A percentile compares a stretch with the other conserved stretches of the same genome.
Conservation (phyloP, 2,329 filamentous ascomycete species). For the Paraphaeosphaeria minitans region DNA sequence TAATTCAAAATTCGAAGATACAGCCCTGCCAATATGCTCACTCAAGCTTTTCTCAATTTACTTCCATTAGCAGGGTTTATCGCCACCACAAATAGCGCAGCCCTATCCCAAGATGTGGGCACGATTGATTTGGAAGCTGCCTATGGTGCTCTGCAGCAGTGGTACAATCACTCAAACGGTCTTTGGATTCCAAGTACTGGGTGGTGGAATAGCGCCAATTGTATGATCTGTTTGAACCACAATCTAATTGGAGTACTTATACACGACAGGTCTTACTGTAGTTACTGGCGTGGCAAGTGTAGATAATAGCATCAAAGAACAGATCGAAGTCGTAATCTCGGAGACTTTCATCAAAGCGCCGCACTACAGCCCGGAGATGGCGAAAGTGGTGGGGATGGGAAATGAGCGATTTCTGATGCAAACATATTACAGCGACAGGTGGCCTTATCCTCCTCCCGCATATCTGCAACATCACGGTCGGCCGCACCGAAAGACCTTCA, state of each 20-base stretch:
- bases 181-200: constrained; percentile 12
- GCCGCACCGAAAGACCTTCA: not conserved
- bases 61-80: not conserved
- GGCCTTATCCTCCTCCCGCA: constrained; percentile 4
- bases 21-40: not conserved
- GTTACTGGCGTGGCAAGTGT: constrained; percentile 3
- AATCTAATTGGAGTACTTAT: not conserved
- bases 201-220: constrained; percentile 15
- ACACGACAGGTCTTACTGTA: constrained; percentile 3
- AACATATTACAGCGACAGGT: constrained; percentile 6
- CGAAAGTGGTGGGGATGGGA: constrained; percentile 1
- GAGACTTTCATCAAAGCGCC: constrained; percentile 8
- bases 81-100: not conserved
- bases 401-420: constrained; percentile 9
- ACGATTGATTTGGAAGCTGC: constrained; percentile 2
- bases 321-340: constrained; percentile 2
- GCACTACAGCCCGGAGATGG: not conserved
- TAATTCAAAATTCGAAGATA: too few species aligned
- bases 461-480: constrained; percentile 1
- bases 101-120: not conserved
- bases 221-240: not conserved
- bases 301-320: not conserved
- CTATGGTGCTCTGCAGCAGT: constrained; percentile 7
- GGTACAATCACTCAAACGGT: constrained; percentile 10
- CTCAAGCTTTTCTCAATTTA: not conserved